Conservation (phyloP, 2,329 filamentous ascomycete genomes). For the Diplodia corticola region DNA sequence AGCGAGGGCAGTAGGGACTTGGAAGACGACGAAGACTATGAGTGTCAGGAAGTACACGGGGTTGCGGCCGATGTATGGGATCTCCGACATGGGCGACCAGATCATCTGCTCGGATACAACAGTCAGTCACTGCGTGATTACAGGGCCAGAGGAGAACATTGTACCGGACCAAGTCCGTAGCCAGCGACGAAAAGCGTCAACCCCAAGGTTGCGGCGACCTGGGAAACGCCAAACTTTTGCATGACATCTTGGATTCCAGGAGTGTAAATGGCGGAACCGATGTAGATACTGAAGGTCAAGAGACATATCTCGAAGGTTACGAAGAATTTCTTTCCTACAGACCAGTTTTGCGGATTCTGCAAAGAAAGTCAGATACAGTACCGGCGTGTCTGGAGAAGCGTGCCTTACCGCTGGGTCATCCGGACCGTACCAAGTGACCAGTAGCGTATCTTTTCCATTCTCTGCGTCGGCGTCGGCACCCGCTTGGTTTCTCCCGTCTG, state of each 20-base stretch:
- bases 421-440: conserved; percentile 55
- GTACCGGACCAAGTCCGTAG: conserved; percentile 36
- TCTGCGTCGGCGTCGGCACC: conserved; percentile 50
- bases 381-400: not conserved
- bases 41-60: conserved; percentile 48
- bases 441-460: conserved; percentile 52
- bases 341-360: conserved; percentile 53
- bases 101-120: conserved; percentile 29
- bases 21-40: conserved; percentile 49
- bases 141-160: not conserved
- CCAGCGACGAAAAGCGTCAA: conserved; percentile 39
- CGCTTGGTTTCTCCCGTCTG: conserved; percentile 43
- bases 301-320: conserved; percentile 51
- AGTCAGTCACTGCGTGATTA: not conserved
- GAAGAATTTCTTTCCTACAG: conserved; percentile 43
- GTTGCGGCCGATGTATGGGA: conserved; percentile 49
- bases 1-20: conserved; percentile 48
- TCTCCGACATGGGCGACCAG: conserved; percentile 50
- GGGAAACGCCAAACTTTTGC: conserved; percentile 42
- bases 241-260: conserved; percentile 42
- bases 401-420: conserved; percentile 44
- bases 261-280: conserved; percentile 49
- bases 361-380: not conserved
- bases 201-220: conserved; percentile 47
- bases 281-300: conserved; percentile 50